A percentile compares a stretch with the other conserved stretches of the same genome.
Evolutionary conservation across 2,329 filamentous ascomycete species (phyloP).

Genomic region (Berkeleyomyces basicola): DNA sequence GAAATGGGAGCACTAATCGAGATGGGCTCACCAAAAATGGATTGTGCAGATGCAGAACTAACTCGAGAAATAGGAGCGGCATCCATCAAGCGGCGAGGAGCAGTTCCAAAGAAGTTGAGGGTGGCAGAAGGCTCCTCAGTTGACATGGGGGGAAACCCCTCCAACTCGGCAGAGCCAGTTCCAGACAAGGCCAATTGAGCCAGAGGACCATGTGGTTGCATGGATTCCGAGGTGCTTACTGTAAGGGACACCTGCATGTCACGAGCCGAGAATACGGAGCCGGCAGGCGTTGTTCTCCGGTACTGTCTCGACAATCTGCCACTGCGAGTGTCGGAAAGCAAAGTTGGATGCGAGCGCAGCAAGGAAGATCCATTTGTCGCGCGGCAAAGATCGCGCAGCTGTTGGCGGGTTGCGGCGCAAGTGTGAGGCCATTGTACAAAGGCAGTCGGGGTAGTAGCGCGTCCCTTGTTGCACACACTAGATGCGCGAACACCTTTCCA

Average conservation of each 20-base stretch:
- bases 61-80: slow-evolving; percentile 42
- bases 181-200: slow-evolving; percentile 39
- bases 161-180: slow-evolving; percentile 7
- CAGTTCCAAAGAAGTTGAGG: slow-evolving; percentile 10
- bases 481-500: slow-evolving; percentile 43
- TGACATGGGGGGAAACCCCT: slow-evolving; percentile 3
- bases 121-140: slow-evolving; percentile 9
- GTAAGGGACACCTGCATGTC: slow-evolving; percentile 48
- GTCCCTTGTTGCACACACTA: background rate
- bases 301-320: slow-evolving; percentile 33
- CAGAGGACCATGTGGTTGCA: slow-evolving; percentile 45
- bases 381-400: slow-evolving; percentile 47
- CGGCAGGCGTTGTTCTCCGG: slow-evolving; percentile 30
- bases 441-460: background rate
- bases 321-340: slow-evolving; percentile 39
- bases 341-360: slow-evolving; percentile 28
- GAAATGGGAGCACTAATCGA: slow-evolving; percentile 7
- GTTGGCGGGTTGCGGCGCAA: slow-evolving; percentile 42
- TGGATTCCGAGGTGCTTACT: slow-evolving; percentile 45
- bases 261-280: slow-evolving; percentile 38
- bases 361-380: slow-evolving; percentile 30
- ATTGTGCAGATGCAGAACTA: slow-evolving; percentile 27
- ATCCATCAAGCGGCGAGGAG: slow-evolving; percentile 24
- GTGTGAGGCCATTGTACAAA: slow-evolving; percentile 43
- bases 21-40: background rate